A percentile compares a stretch with the other conserved stretches of the same genome.
These are phyloP conservation scores for Colletotrichum sp. DNA, from an alignment of 2,329 filamentous ascomycete genomes.

Conservation along the genomic window DNA sequence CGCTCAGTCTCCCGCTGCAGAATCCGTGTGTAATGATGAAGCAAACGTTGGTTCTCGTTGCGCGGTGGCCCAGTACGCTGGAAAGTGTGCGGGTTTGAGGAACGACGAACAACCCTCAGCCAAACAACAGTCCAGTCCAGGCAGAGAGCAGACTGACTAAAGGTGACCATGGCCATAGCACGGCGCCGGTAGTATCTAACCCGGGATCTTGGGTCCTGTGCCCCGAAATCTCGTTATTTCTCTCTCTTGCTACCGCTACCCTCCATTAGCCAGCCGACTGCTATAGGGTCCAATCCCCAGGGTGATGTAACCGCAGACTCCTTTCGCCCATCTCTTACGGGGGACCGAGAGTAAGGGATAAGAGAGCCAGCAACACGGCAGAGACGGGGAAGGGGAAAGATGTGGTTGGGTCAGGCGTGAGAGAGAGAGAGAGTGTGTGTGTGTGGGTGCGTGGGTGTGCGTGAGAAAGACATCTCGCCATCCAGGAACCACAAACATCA, in stretches of 20 bases:
- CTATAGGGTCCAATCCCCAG: background rate
- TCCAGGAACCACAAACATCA: background rate
- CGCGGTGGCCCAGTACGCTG: background rate
- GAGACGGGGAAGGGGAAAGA: background rate
- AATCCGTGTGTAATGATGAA: constrained; percentile 11
- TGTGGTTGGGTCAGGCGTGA: background rate
- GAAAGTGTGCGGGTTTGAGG: background rate
- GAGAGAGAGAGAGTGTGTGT: background rate
- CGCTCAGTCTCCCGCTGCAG: constrained; percentile 8
- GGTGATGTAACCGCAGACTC: background rate
- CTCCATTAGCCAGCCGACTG: background rate
- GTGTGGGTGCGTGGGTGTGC: background rate
- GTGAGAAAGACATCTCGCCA: background rate
- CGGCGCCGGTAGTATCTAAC: background rate
- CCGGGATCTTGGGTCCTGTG: background rate
- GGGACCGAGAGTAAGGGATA: background rate
- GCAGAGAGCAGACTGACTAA: background rate
- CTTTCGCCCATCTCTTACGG: background rate
- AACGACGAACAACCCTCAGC: background rate
- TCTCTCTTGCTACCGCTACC: background rate
- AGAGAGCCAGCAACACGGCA: background rate
- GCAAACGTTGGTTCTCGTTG: background rate
- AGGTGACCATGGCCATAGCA: background rate
- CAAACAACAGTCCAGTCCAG: background rate
- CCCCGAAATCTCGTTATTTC: background rate